phyloP scores from a whole-genome alignment of 1,139 yeast species.

The Debaryomyces coudertii region DNA sequence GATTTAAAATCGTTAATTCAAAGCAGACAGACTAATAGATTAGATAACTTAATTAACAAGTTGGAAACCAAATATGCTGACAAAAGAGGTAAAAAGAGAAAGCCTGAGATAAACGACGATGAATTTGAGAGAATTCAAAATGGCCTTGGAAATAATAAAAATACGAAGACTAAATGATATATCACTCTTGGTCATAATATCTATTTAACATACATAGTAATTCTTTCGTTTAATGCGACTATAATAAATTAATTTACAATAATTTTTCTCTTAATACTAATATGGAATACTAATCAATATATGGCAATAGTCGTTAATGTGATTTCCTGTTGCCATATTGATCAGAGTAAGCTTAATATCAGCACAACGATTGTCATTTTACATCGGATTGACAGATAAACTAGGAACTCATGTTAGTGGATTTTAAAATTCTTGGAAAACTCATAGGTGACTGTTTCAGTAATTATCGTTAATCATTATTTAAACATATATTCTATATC shows the following conservation, averaged over 20 bases:
- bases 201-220: neutral
- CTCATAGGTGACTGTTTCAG: too few relatives aligned
- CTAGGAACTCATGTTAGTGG: too few relatives aligned
- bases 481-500: neutral
- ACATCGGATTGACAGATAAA: too few relatives aligned
- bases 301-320: too few relatives aligned
- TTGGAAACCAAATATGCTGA: slow-evolving; percentile 59
- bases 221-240: neutral
- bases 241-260: neutral
- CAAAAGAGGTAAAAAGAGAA: slow-evolving; percentile 40
- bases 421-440: too few relatives aligned
- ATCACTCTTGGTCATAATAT: neutral
- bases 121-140: slow-evolving; percentile 35
- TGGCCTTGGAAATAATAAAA: slow-evolving; percentile 13
- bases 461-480: too few relatives aligned
- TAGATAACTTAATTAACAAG: slow-evolving; percentile 51
- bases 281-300: too few relatives aligned
- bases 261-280: too few relatives aligned
- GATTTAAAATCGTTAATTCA: slow-evolving; percentile 58
- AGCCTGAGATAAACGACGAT: slow-evolving; percentile 36
- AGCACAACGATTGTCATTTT: too few relatives aligned
- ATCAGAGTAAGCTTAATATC: too few relatives aligned
- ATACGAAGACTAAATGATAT: neutral
- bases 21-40: slow-evolving; percentile 41
- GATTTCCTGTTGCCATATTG: too few relatives aligned